Base-by-base conservation (phyloP, 2,329 filamentous ascomycete genomes). In the Colletotrichum incanum region DNA sequence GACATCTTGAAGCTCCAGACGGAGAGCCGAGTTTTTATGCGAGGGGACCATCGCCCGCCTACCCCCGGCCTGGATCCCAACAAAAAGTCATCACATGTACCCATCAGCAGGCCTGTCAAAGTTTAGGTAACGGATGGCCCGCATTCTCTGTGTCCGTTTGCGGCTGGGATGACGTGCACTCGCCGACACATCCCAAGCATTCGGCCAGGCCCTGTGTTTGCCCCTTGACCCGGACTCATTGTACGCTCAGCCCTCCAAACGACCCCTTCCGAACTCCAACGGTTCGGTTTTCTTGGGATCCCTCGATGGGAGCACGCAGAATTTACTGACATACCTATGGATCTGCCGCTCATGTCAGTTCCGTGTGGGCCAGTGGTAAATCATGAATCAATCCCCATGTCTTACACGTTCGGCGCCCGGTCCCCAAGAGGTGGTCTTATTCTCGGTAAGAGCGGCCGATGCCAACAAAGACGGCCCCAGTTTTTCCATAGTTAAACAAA, bases 221-320 rank as follows among this genome's bases (percentile, higher is more conserved):
- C 55, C 34, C 20, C 18, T 43, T n/a, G 14, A n/a, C 20, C 41
- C n/a, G 12, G 16, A 58, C 54, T 26, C 58, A 31, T 56, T 18
- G 34, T n/a, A 16, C n/a, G 11, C 12, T n/a, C 28, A 39, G 14
- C 37, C 52, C 41, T 63, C 28, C 26, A 37, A 67, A 56, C 47
- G 45, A 45, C 54, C 28, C 41, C n/a, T 70, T 59, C 31, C 37
- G 45, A 54, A 18, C n/a, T 45, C 31, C 52, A 72, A 72, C 65
- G 65, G 66, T 8, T 14, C 37, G 39, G 45, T 45, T 52, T 11
- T 47, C 28, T 18, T 39, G 23, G 23, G 9, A 47, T 7, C 20
- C 26, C 8, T n/a, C 43, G 18, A 34, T 41, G 18, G 23, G 3
- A 2, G 20, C 20, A 9, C 11, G 5, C 31, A 37, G 31, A 1